phyloP scores from a whole-genome alignment of 306 rosid genomes.

The Heteromeles arbutifolia region DNA sequence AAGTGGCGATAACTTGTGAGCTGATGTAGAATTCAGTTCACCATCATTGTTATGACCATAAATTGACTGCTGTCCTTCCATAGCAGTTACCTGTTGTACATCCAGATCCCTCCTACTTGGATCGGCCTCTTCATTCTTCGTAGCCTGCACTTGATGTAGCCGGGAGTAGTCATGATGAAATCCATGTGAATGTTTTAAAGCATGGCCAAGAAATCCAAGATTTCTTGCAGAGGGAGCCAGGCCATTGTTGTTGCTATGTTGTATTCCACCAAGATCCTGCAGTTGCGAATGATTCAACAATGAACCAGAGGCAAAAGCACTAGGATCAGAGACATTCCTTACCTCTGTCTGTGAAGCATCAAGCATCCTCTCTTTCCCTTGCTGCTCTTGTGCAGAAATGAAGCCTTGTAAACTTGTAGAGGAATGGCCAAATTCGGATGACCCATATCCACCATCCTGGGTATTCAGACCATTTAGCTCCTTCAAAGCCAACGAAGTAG shows the following conservation, averaged over 20 bases:
- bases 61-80: constrained; percentile 22
- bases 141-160: constrained; percentile 21
- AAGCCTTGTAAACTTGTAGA: constrained; percentile 28
- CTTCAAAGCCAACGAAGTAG: constrained; percentile 13
- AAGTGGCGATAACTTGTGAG: constrained; percentile 9
- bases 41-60: constrained; percentile 19
- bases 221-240: constrained; percentile 19
- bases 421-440: constrained; percentile 10
- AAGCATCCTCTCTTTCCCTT: constrained; percentile 7
- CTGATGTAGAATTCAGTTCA: constrained; percentile 23
- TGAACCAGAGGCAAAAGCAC: constrained; percentile 26
- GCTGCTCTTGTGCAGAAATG: constrained; percentile 16
- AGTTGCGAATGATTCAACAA: constrained; percentile 21
- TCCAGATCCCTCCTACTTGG: constrained; percentile 26
- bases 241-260: constrained; percentile 12
- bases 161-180: constrained; percentile 21
- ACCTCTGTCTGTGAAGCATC: constrained; percentile 20
- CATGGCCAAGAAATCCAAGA: constrained; percentile 15
- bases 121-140: constrained; percentile 28
- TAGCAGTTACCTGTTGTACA: constrained; percentile 15
- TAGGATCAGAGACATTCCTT: constrained; percentile 28
- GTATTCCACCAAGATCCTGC: constrained; percentile 25
- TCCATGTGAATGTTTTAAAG: constrained; percentile 19
- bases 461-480: constrained; percentile 24
- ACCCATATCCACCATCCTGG: constrained; percentile 18